Evolutionary conservation across 73 alveolate species (phyloP), one percentile per base, ranked within the genome.

Genomic region (Paramecium primaurelia): DNA sequence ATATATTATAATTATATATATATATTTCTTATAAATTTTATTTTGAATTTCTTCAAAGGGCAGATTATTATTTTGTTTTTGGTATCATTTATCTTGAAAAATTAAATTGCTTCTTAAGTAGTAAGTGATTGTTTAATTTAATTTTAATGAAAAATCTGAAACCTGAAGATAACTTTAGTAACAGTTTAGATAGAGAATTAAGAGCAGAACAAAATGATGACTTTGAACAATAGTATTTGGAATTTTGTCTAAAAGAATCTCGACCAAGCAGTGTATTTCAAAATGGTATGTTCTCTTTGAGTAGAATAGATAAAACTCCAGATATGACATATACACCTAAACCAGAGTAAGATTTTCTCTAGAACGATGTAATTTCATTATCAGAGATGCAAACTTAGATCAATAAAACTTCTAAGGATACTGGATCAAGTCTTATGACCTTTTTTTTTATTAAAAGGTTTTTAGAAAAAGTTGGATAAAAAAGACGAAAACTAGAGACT

Each of bases 161-260:
- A 12, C 60, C 60, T n/a, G 60, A 49, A 49, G 60, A 49, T 49
- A 49, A 49, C 8, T 49, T 3, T 49, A 59, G 40, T 20, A 59
- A 59, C 40, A 30, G 40, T 71, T 36, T 30, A 32, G 86, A 71
- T 12, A 7, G 34, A 18, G 86, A 71, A 73, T 40, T 73, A 8
- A 14, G 59, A 36, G 87, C 87, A 4, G 87, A 14, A 11, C 26
- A 34, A 73, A 73, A 73, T 73, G 59, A 73, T 14, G 87, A 73
- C 32, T 73, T 73, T 73, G 87, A 73, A 40, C 32, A 73, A 73
- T 73, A 73, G 40, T 73, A 73, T 37, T 37, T 73, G 12, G 87
- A 38, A 9, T 18, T n/a, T 34, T 73, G 87, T 44, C 36, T 73
- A 6, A 34, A 37, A 4, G 87, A 73, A 73, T 37, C 87, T 14